Conservation (phyloP, 306 rosid species). For the Cicer chorassanicum region DNA sequence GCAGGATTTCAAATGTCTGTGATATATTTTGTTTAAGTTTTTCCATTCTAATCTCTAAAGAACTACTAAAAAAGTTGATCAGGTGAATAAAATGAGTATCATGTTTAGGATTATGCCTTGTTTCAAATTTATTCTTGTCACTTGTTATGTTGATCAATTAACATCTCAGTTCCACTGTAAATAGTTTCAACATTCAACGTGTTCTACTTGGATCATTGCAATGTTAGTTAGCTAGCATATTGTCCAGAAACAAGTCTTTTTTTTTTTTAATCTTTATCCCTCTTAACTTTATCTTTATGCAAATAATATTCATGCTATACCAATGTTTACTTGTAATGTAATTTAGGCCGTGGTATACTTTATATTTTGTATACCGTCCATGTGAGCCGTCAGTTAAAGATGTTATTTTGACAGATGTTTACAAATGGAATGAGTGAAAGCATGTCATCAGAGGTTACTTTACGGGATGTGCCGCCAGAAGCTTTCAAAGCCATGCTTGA, state of each 20-base stretch:
- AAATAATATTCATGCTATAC: slow-evolving; percentile 14
- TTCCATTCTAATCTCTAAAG: slow-evolving; percentile 29
- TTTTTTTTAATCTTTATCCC: not conserved
- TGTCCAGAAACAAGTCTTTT: slow-evolving; percentile 26
- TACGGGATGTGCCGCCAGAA: slow-evolving; percentile 83
- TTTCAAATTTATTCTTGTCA: slow-evolving; percentile 8
- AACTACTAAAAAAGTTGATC: not conserved
- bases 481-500: slow-evolving; percentile 80
- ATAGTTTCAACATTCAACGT: slow-evolving; percentile 14
- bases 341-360: slow-evolving; percentile 24
- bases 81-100: not conserved
- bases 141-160: slow-evolving; percentile 22
- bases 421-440: slow-evolving; percentile 99
- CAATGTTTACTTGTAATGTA: not conserved
- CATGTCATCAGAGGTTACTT: slow-evolving; percentile 66
- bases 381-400: slow-evolving; percentile 31
- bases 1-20: slow-evolving; percentile 3
- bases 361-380: slow-evolving; percentile 10
- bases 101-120: slow-evolving; percentile 29
- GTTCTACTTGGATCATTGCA: slow-evolving; percentile 33
- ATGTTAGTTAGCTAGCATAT: slow-evolving; percentile 12
- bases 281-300: slow-evolving; percentile 24
- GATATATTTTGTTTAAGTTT: slow-evolving; percentile 13
- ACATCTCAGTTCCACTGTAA: slow-evolving; percentile 22
- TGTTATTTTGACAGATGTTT: slow-evolving; percentile 75